Percentiles rank a stretch among this genome's conserved stretches.
Evolutionary conservation across 345 rosid genomes (phyloP).

Genomic region (Eucalyptus curtisii): DNA sequence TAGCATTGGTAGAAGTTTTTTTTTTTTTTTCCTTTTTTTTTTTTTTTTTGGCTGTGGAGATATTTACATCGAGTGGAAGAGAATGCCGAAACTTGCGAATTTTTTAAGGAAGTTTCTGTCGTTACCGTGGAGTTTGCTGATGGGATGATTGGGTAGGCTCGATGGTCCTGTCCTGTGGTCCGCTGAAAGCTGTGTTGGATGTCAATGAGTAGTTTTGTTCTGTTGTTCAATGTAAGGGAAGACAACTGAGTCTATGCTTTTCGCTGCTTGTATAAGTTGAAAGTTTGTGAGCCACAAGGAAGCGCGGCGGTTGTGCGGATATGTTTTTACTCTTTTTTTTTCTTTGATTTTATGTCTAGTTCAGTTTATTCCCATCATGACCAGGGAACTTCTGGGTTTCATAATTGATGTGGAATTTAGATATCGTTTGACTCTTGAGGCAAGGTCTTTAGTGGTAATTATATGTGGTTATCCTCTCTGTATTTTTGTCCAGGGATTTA

Average conservation of each 20-base stretch:
- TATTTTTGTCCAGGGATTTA: neutral
- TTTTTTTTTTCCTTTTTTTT: neutral
- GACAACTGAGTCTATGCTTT: neutral
- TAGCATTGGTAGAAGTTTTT: neutral
- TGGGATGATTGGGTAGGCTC: neutral
- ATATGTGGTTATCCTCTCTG: neutral
- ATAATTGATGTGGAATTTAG: neutral
- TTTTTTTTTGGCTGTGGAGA: neutral
- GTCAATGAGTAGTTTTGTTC: neutral
- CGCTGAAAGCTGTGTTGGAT: neutral
- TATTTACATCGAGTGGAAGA: neutral
- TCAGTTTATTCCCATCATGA: neutral
- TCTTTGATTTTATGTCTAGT: neutral
- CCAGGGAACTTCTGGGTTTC: neutral
- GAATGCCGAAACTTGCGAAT: neutral
- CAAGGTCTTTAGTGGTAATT: neutral
- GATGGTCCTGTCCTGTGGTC: neutral
- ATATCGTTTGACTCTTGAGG: neutral
- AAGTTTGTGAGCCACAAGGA: neutral
- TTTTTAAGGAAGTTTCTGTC: neutral
- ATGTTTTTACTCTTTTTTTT: neutral
- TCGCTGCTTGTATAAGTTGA: neutral
- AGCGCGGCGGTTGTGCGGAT: neutral
- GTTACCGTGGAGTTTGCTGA: neutral
- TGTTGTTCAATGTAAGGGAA: neutral